Conservation (phyloP, 140 eudicot genomes). For the Bidens hawaiensis region DNA sequence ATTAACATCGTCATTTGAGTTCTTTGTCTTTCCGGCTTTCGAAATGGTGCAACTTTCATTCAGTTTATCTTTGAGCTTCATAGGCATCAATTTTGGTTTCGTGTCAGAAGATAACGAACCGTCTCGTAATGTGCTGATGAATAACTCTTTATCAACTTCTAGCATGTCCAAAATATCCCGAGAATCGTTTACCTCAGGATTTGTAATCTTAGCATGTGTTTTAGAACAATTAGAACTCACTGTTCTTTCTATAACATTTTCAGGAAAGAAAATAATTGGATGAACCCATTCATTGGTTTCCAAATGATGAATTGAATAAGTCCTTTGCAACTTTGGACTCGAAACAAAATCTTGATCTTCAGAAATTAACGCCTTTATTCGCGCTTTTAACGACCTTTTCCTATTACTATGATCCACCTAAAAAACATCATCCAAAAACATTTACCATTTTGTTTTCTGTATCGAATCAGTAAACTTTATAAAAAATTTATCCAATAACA, state of each 20-base stretch:
- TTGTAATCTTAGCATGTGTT: conserved; percentile 9
- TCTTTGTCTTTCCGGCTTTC: conserved; percentile 16
- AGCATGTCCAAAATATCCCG: conserved; percentile 45
- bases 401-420: conserved; percentile 38
- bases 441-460: neutral
- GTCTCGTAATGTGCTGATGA: conserved; percentile 29
- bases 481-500: no score
- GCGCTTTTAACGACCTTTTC: conserved; percentile 52
- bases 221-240: conserved; percentile 11
- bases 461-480: neutral
- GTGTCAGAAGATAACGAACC: conserved; percentile 12
- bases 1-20: conserved; percentile 5
- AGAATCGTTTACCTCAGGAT: conserved; percentile 18
- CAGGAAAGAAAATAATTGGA: conserved; percentile 39
- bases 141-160: conserved; percentile 44
- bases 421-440: conserved; percentile 4
- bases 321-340: conserved; percentile 36
- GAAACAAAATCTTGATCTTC: conserved; percentile 31
- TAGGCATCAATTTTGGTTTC: conserved; percentile 44
- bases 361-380: conserved; percentile 45
- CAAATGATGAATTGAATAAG: conserved; percentile 60
- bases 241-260: conserved; percentile 4
- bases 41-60: conserved; percentile 43
- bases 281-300: conserved; percentile 47
- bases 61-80: conserved; percentile 52